These are phyloP conservation scores for Penium margaritaceum DNA, from an alignment of 139 green algal species.

Conservation along the genomic window DNA sequence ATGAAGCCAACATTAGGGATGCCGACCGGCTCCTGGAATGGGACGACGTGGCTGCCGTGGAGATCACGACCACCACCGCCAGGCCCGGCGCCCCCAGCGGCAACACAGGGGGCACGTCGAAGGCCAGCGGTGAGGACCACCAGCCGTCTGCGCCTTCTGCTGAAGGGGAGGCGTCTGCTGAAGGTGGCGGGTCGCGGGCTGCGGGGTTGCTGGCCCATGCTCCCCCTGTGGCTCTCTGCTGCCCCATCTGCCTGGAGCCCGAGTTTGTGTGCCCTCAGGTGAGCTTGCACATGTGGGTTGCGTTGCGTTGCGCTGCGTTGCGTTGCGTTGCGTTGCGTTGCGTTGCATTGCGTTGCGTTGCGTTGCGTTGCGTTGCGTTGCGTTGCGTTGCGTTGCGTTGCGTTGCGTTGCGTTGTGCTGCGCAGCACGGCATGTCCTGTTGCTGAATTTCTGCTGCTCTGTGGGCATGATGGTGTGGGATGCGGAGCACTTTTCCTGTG, in stretches of 20 bases:
- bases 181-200: not conserved
- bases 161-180: not conserved
- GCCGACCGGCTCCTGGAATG: slow-evolving; percentile 39
- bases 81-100: not conserved
- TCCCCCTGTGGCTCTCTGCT: not conserved
- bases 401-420: too few relatives aligned
- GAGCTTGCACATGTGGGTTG: not conserved
- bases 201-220: not conserved
- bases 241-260: slow-evolving; percentile 39
- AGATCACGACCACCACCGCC: slow-evolving; percentile 8
- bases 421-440: too few relatives aligned
- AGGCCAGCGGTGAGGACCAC: not conserved
- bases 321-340: too few relatives aligned
- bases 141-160: not conserved
- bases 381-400: too few relatives aligned
- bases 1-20: slow-evolving; percentile 13
- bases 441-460: too few relatives aligned
- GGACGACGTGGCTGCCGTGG: slow-evolving; percentile 40
- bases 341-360: too few relatives aligned
- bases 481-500: not conserved
- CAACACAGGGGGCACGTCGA: not conserved
- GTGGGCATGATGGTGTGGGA: too few relatives aligned
- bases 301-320: too few relatives aligned
- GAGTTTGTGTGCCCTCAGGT: slow-evolving; percentile 23
- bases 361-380: too few relatives aligned